Percentiles rank a stretch among this genome's conserved stretches.
Conservation (phyloP, 441 rosid species). For the Aquilaria agallochum region DNA sequence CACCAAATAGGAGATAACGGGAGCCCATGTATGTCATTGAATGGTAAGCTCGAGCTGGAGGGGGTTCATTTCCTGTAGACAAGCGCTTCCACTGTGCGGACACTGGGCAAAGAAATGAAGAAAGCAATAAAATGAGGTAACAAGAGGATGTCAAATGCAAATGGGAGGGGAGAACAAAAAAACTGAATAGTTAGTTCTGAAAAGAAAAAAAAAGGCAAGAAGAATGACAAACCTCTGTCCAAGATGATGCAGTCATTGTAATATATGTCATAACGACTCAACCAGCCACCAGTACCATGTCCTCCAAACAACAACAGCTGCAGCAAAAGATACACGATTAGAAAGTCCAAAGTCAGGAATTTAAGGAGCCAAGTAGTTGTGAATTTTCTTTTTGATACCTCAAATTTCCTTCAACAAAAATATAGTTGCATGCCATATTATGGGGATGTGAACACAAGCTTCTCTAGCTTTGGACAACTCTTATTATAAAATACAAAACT, state of each 20-base stretch:
- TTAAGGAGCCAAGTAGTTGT: no score
- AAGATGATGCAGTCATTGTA: slow-evolving; percentile 84
- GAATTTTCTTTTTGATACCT: no score
- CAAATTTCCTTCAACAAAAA: no score
- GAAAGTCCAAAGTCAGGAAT: no score
- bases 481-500: no score
- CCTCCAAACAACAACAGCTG: slow-evolving; percentile 99
- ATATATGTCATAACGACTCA: slow-evolving; percentile 96
- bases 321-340: slow-evolving; percentile 11
- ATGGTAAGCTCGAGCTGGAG: slow-evolving; percentile 97
- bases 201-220: slow-evolving; percentile 11
- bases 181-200: background rate
- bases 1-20: slow-evolving; percentile 84
- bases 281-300: slow-evolving; percentile 99
- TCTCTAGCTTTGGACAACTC: no score
- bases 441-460: no score
- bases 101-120: slow-evolving; percentile 25
- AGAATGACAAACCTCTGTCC: slow-evolving; percentile 63
- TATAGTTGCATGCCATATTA: no score
- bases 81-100: slow-evolving; percentile 96
- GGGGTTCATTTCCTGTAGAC: slow-evolving; percentile 63
- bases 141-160: background rate
- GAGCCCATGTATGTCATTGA: slow-evolving; percentile 74
- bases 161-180: background rate
- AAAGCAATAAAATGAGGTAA: slow-evolving; percentile 7